Conservation (phyloP, 495 filamentous ascomycete species). For the Podospora appendiculata region DNA sequence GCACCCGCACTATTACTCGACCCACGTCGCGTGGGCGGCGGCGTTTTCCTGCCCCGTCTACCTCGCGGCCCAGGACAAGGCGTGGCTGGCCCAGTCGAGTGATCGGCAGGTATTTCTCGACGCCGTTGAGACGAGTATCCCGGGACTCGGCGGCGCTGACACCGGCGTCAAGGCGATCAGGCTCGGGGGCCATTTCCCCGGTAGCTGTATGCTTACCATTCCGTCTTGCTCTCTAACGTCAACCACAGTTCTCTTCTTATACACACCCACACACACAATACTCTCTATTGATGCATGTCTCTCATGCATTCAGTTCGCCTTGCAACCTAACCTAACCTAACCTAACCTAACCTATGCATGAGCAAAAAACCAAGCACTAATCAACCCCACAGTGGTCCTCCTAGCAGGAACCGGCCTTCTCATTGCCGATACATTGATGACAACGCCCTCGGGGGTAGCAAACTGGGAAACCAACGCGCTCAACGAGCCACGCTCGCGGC, state of each 20-base stretch:
- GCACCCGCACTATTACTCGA: slow-evolving; percentile 73
- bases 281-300: too few relatives aligned
- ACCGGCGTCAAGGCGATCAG: slow-evolving; percentile 55
- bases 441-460: slow-evolving; percentile 47
- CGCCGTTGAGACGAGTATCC: slow-evolving; percentile 18
- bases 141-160: slow-evolving; percentile 29
- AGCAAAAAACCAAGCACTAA: not conserved
- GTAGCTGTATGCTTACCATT: slow-evolving; percentile 32
- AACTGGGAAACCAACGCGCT: slow-evolving; percentile 30
- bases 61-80: slow-evolving; percentile 49
- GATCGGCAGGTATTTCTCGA: slow-evolving; percentile 37
- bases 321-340: too few relatives aligned
- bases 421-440: slow-evolving; percentile 65
- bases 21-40: slow-evolving; percentile 59
- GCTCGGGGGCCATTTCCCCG: slow-evolving; percentile 68
- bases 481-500: slow-evolving; percentile 33
- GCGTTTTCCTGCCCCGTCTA: slow-evolving; percentile 59
- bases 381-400: slow-evolving; percentile 34
- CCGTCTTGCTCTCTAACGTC: not conserved
- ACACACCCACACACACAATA: too few relatives aligned
- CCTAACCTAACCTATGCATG: not conserved
- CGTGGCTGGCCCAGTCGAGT: slow-evolving; percentile 42
- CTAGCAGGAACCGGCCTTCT: slow-evolving; percentile 52
- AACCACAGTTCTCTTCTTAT: not conserved
- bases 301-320: too few relatives aligned